Base-by-base conservation (phyloP, 2,329 filamentous ascomycete genomes). In the Calonectria crousiana region DNA sequence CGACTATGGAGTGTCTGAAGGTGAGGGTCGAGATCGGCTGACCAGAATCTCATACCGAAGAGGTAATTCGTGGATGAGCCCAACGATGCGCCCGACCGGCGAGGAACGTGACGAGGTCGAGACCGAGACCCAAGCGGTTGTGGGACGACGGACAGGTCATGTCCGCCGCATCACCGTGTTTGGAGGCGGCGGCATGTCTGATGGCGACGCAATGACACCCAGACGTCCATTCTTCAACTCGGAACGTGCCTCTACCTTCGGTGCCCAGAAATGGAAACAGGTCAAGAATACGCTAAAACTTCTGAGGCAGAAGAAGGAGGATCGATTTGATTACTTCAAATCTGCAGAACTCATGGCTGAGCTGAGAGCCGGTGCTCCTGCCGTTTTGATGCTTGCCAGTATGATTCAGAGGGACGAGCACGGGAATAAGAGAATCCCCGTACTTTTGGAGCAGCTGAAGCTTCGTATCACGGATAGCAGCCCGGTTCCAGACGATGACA, bases 371-470 rank as follows among this genome's bases (percentile, higher is more conserved):
- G 97, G 95, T 69, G 95, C 96, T 1, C 97, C 97, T 4, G 97
- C 97, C 30, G 97, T 96, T 26, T 88, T 99, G 73, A 98, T 99
- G 85, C 88, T 99, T 67, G 97, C 97, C 10, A 98, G 96, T 82
- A 98, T 98, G 95, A 97, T 98, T 80, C 97, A 98, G 85, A 91
- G 97, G 72, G 97, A 99, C 80, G 97, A 99, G 84, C 95, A 98
- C 80, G 95, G 96, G 64, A 97, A 98, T 85, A 97, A 95, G 85
- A 93, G 96, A 73, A 98, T 99, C 72, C 97, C 97, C 0, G 95
- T 99, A 68, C 90, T 99, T 4, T 90, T 99, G 9, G 97, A 99
- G 84, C 97, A 99, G 86, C 89, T 99, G 73, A 98, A 98, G 84
- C 90, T 99, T 74, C 92, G 91, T 72, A 94, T 99, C 73, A 93